phyloP scores from a whole-genome alignment of 768 basidiomycete genomes.

The Pulveroboletus sp. region DNA sequence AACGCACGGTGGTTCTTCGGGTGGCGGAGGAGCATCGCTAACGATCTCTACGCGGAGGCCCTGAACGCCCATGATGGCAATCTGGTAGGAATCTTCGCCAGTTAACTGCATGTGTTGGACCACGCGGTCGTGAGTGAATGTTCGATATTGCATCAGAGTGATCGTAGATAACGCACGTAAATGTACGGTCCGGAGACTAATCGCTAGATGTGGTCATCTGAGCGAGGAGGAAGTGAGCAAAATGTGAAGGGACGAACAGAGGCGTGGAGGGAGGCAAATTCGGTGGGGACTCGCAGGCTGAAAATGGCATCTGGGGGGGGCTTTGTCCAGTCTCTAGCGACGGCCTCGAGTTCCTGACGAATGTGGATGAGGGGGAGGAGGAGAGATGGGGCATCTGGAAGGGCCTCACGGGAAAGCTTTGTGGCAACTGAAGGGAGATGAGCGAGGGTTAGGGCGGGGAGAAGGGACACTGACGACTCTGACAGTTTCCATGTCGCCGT shows the following conservation, averaged over 20 bases:
- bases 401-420: conserved; percentile 52
- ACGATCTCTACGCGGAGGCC: conserved; percentile 84
- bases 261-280: conserved; percentile 80
- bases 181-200: conserved; percentile 80
- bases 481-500: conserved; percentile 84
- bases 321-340: conserved; percentile 82
- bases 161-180: conserved; percentile 50
- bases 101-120: conserved; percentile 49
- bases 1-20: conserved; percentile 73
- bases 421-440: conserved; percentile 52
- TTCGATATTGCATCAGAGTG: conserved; percentile 3
- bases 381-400: neutral
- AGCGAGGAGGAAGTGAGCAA: conserved; percentile 16
- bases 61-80: conserved; percentile 78
- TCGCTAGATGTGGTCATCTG: conserved; percentile 42
- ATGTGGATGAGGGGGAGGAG: conserved; percentile 5
- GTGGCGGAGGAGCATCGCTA: conserved; percentile 78
- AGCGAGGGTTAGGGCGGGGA: neutral
- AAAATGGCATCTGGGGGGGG: conserved; percentile 77
- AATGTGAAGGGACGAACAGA: conserved; percentile 48
- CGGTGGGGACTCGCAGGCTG: conserved; percentile 77
- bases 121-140: conserved; percentile 19
- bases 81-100: conserved; percentile 84
- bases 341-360: conserved; percentile 68
- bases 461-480: conserved; percentile 44